Evolutionary conservation across 2,329 filamentous ascomycete genomes (phyloP).

Genomic region (Diplodia mutila): DNA sequence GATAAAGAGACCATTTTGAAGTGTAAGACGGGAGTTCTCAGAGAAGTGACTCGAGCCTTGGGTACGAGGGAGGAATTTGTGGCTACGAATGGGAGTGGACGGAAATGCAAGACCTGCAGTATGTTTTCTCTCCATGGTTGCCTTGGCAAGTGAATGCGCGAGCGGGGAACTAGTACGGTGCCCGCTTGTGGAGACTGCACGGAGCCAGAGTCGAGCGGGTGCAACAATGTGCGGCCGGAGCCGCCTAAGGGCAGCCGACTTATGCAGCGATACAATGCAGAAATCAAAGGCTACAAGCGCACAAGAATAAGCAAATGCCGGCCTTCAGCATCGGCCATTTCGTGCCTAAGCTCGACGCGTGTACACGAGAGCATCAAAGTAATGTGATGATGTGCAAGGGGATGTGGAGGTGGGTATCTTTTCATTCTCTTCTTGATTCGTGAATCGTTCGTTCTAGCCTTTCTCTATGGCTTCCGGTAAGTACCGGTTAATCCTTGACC

Average conservation of each 20-base stretch:
- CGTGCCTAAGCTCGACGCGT: background rate
- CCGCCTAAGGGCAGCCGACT: background rate
- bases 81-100: background rate
- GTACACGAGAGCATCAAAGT: background rate
- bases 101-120: background rate
- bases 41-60: background rate
- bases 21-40: background rate
- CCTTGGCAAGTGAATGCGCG: background rate
- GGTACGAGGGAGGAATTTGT: too few species aligned
- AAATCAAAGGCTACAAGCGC: background rate
- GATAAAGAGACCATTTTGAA: background rate
- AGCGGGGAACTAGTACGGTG: background rate
- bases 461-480: background rate
- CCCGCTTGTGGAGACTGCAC: background rate
- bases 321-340: background rate
- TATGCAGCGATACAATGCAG: background rate
- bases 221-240: background rate
- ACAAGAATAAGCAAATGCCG: background rate
- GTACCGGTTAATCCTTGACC: slow-evolving; percentile 3
- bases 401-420: slow-evolving; percentile 3
- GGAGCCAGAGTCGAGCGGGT: background rate
- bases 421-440: background rate
- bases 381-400: background rate
- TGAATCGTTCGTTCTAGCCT: slow-evolving; percentile 2
- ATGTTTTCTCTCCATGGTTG: background rate